Conservation (phyloP, 768 basidiomycete genomes). For the Collybia sordida region DNA sequence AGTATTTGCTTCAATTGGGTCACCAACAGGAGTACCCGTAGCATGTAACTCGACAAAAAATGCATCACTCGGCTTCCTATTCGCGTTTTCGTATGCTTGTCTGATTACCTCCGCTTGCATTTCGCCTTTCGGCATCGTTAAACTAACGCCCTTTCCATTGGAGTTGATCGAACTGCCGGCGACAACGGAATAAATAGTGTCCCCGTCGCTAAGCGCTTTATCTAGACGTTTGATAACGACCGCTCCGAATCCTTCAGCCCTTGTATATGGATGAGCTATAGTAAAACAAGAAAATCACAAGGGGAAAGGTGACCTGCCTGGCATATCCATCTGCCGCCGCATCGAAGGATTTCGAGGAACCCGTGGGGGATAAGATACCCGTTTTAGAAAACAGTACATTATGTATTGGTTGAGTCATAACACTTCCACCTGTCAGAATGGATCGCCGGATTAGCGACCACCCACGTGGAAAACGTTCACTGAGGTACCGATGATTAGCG, state of each 20-base stretch:
- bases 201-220: slow-evolving; percentile 3
- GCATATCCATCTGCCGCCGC: slow-evolving; percentile 8
- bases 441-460: neutral
- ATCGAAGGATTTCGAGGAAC: slow-evolving; percentile 11
- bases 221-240: slow-evolving; percentile 8
- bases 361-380: slow-evolving; percentile 9
- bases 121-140: slow-evolving; percentile 6
- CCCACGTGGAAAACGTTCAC: neutral
- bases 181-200: slow-evolving; percentile 5
- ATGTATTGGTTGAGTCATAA: slow-evolving; percentile 3
- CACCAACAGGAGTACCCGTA: slow-evolving; percentile 7
- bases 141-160: slow-evolving; percentile 6
- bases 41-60: slow-evolving; percentile 9
- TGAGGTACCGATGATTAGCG: neutral
- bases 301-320: neutral
- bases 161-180: slow-evolving; percentile 4
- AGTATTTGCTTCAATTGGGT: slow-evolving; percentile 9
- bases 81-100: slow-evolving; percentile 5
- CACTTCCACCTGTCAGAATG: slow-evolving; percentile 4
- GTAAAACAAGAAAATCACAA: neutral
- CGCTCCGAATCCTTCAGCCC: slow-evolving; percentile 9
- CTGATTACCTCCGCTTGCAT: slow-evolving; percentile 6
- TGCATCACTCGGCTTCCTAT: slow-evolving; percentile 6
- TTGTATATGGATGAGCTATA: neutral
- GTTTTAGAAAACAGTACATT: slow-evolving; percentile 4